Base-by-base conservation (phyloP, 495 filamentous ascomycete species). In the Pyronema omphalodes region DNA sequence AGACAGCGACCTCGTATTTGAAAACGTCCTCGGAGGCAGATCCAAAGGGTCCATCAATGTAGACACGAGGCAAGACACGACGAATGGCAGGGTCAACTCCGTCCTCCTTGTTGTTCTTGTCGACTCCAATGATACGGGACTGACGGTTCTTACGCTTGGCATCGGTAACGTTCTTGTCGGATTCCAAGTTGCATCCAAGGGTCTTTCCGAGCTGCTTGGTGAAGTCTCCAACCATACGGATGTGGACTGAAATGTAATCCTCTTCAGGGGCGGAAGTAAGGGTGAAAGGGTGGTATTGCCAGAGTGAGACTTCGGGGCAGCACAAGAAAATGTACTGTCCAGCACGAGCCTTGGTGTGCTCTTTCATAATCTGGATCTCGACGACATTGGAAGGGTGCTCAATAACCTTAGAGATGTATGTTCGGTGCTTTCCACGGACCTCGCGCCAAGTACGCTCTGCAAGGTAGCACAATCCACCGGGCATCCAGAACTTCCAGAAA, bases 301-400 rank as follows among this genome's bases (percentile, higher is more conserved):
- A 86, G 43, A 87, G 68, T 0, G 82, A 84, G 33, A 86, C 79
- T 55, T 84, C 81, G 0, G 83, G 83, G 64, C 84, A 88, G 71
- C 81, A 86, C 48, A 88, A 73, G 69, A 84, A 83, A 53, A 88
- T 84, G 67, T 85, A 86, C 73, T 87, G 84, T 37, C 84, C 84
- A 49, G 83, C 82, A 54, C 74, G 74, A n/a, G 81, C 80, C 69
- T 78, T 82, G 34, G 81, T 83, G 66, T 80, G 71, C 60, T 83
- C 81, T 61, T 86, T 88, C 73, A 86, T 86, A 67, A 88, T 84
- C 66, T 88, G 84, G 51, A 88, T 84, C 61, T 88, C 84, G 60
- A 82, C 77, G 15, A 88, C 84, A 58, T 84, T 83, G 68, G 82
- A 83, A 6, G 83, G 83, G 68, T 88, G 83, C 66, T 86, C 82